phyloP scores from a whole-genome alignment of 495 filamentous ascomycete species.

The Diplogelasinospora grovesii region DNA sequence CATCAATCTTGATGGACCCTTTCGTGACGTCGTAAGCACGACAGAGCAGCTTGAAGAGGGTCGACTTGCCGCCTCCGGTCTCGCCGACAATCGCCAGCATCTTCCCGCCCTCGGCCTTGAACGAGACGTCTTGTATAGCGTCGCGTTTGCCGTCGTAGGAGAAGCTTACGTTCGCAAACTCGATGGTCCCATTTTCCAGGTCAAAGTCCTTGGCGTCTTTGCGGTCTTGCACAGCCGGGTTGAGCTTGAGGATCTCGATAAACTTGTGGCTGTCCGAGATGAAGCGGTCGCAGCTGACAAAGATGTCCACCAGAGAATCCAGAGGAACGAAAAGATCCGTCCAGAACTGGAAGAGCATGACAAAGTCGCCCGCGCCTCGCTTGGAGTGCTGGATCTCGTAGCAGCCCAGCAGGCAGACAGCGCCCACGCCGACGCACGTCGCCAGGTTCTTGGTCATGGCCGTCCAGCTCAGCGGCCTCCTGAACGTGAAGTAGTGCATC shows the following conservation, averaged over 20 bases:
- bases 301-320: background rate
- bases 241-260: slow-evolving; percentile 56
- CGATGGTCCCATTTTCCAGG: slow-evolving; percentile 67
- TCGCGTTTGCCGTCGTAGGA: slow-evolving; percentile 54
- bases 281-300: slow-evolving; percentile 54
- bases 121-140: background rate
- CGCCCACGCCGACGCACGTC: background rate
- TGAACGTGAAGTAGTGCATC: background rate
- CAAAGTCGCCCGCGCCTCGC: slow-evolving; percentile 8
- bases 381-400: slow-evolving; percentile 4
- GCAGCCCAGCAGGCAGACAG: slow-evolving; percentile 4
- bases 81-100: slow-evolving; percentile 50
- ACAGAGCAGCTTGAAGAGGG: slow-evolving; percentile 48
- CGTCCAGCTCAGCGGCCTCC: background rate
- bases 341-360: slow-evolving; percentile 8
- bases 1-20: slow-evolving; percentile 74
- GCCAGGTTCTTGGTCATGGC: background rate
- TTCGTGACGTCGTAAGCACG: slow-evolving; percentile 57
- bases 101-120: slow-evolving; percentile 46
- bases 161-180: slow-evolving; percentile 76
- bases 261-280: slow-evolving; percentile 43
- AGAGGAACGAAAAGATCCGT: slow-evolving; percentile 1
- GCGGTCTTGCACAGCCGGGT: slow-evolving; percentile 74
- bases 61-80: slow-evolving; percentile 53
- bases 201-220: slow-evolving; percentile 39